Base-by-base conservation (phyloP, 257 asterid species). In the Ilex aquifolium region DNA sequence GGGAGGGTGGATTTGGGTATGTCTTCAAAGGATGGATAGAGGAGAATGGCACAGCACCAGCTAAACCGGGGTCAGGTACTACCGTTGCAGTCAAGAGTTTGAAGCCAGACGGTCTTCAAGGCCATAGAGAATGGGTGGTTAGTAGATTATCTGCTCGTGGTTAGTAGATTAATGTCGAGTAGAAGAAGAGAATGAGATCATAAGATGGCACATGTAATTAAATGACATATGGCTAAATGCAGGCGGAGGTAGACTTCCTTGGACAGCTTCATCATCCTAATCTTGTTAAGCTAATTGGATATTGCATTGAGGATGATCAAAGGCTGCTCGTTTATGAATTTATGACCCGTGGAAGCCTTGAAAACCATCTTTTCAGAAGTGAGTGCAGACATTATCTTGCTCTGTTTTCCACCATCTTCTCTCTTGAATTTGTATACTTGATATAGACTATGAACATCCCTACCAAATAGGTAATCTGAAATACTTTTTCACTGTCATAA, bases 101-200 rank as follows among this genome's bases (percentile, higher is more conserved):
- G 82, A 92, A 92, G 78, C 95, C 83, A 2, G 93, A 89, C 16
- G 97, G 93, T 27, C 88, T 88, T 66, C 98, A 92, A 79, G 98
- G 98, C 77, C 98, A 92, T 79, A 80, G 95, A 76, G 98, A 92
- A 87, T 92, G 98, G 98, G 87, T 92, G 97, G 98, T 92, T 64
- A 83, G 95, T 85, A 68, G 68, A 66, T 73, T 78, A 36, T 70
- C 52, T 68, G 61, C 40, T 17, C 51, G 52, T 66, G 67, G 64
- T 65, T 67, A 68, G 73, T 76, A 53, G 68, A 59, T 53, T 62
- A 59, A 70, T 51, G 65, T 65, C 54, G 56, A 64, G 65, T 57
- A 30, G 63, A 64, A 66, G 60, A 61, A 39, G 65, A 4, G 8
- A 36, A 36, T 70, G 62, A 44, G 61, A 58, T 50, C 16, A 56